phyloP scores from a whole-genome alignment of 2,329 filamentous ascomycete species.

The Blastomyces gilchristii region DNA sequence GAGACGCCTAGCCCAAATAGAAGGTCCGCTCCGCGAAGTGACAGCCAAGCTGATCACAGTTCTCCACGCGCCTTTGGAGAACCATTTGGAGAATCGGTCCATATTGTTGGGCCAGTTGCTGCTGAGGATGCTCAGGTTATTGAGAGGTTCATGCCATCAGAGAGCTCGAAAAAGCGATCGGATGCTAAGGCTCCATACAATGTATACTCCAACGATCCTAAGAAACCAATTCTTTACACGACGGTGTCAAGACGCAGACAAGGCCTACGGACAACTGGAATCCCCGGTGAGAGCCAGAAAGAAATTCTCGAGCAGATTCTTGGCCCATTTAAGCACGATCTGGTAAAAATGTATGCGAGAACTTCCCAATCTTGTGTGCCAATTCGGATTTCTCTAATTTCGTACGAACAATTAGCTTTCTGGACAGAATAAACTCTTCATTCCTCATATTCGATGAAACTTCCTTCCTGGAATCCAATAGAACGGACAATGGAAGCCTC shows the following conservation, averaged over 20 bases:
- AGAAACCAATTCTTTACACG: constrained; percentile 38
- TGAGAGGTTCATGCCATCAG: constrained; percentile 46
- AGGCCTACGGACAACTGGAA: constrained; percentile 36
- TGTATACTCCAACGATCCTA: constrained; percentile 40
- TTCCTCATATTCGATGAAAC: constrained; percentile 51
- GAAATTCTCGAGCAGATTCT: constrained; percentile 50
- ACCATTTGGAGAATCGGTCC: constrained; percentile 34
- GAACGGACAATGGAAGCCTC: constrained; percentile 37
- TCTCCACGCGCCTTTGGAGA: constrained; percentile 13
- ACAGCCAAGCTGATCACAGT: neutral
- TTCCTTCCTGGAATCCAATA: constrained; percentile 43
- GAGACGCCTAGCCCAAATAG: constrained; percentile 12
- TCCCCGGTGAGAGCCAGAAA: constrained; percentile 40
- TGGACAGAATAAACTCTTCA: constrained; percentile 48
- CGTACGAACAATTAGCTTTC: constrained; percentile 39
- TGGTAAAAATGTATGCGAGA: constrained; percentile 43
- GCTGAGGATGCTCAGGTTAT: constrained; percentile 52
- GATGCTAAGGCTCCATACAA: constrained; percentile 40
- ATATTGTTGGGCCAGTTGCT: constrained; percentile 51
- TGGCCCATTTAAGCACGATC: constrained; percentile 43
- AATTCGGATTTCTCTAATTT: neutral
- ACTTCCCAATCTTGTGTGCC: constrained; percentile 18
- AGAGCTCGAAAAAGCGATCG: constrained; percentile 29
- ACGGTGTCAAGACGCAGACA: constrained; percentile 43
- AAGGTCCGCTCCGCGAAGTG: neutral